These are phyloP conservation scores for Ilyonectria robusta DNA, from an alignment of 2,329 filamentous ascomycete species.

Conservation along the genomic window DNA sequence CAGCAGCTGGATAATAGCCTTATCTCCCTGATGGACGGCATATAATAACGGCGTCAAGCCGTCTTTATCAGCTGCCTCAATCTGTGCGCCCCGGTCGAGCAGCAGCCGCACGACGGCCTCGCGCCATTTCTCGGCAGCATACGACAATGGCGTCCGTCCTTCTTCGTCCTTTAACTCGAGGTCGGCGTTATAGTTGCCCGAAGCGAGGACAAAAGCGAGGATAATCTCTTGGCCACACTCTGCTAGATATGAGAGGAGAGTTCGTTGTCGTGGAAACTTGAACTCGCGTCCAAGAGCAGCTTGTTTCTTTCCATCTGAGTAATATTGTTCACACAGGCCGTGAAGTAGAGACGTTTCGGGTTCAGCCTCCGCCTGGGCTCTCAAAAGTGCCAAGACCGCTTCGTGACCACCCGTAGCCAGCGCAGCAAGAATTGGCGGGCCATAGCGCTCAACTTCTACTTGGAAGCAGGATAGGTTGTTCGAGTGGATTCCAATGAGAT, in stretches of 20 bases:
- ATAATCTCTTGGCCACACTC: slow-evolving; percentile 71
- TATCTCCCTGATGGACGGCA: no score
- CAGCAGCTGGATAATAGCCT: not conserved
- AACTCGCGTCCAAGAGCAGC: slow-evolving; percentile 3
- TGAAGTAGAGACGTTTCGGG: not conserved
- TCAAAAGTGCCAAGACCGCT: slow-evolving; percentile 1
- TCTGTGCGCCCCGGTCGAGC: not conserved
- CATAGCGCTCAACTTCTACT: slow-evolving; percentile 16
- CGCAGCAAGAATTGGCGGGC: slow-evolving; percentile 30
- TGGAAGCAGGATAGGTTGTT: rapidly evolving
- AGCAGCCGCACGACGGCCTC: not conserved
- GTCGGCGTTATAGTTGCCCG: not conserved
- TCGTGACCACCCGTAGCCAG: slow-evolving; percentile 17
- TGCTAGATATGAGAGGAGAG: slow-evolving; percentile 12
- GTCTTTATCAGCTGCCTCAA: not conserved
- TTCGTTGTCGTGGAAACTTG: slow-evolving; percentile 7
- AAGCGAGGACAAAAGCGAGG: not conserved
- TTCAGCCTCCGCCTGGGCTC: not conserved
- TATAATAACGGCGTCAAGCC: slow-evolving; percentile 4
- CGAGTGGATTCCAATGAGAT: not conserved
- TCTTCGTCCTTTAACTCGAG: not conserved
- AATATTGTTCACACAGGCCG: slow-evolving; percentile 4
- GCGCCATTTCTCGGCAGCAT: not conserved
- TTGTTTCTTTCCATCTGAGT: not conserved
- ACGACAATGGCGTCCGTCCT: not conserved